Evolutionary conservation across 2,329 filamentous ascomycete species (phyloP).

Genomic region (Talaromyces sp.): DNA sequence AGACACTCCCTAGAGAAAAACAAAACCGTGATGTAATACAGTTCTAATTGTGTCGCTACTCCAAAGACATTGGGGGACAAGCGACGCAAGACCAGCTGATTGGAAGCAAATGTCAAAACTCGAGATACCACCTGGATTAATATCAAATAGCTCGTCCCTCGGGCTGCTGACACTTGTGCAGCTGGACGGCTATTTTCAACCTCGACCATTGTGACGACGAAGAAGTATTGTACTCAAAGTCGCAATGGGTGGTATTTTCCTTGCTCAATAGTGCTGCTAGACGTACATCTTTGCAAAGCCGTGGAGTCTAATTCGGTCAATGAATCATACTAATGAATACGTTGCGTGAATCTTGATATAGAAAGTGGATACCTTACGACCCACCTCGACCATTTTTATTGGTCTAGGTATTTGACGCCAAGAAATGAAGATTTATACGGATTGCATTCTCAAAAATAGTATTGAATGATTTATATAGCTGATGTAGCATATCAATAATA

Average conservation of each 20-base stretch:
- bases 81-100: slow-evolving; percentile 83
- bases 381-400: background rate
- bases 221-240: background rate
- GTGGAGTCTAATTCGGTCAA: background rate
- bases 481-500: background rate
- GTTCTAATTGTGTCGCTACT: slow-evolving; percentile 81
- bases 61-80: slow-evolving; percentile 81
- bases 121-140: slow-evolving; percentile 83
- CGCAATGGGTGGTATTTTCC: background rate
- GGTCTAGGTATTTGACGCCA: background rate
- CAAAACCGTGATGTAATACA: slow-evolving; percentile 87
- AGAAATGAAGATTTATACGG: background rate
- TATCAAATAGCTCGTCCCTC: slow-evolving; percentile 80
- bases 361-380: background rate
- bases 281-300: background rate
- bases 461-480: background rate
- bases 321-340: background rate
- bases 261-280: background rate
- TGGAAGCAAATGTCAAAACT: slow-evolving; percentile 81
- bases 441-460: background rate
- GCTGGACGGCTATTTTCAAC: background rate
- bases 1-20: slow-evolving; percentile 92
- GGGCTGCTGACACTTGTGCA: slow-evolving; percentile 32
- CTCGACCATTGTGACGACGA: background rate
- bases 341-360: background rate